Conservation (phyloP, 345 rosid species). For the Hibiscus tridactylites region DNA sequence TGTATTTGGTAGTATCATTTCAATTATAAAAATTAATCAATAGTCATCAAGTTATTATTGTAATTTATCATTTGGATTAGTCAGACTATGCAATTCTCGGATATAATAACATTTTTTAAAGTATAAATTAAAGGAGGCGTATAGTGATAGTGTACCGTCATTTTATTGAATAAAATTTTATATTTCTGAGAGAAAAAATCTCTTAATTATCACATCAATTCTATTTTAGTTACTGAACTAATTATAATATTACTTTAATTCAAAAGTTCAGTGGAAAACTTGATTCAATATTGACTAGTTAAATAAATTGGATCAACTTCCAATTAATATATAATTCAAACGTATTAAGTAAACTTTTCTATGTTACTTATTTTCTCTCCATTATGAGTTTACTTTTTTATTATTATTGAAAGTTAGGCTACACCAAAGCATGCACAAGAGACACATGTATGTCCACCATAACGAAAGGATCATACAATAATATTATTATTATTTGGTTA, state of each 20-base stretch:
- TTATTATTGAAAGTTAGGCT: not conserved
- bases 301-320: not conserved
- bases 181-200: not conserved
- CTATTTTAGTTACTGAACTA: no score
- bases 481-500: not conserved
- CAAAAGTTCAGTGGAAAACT: not conserved
- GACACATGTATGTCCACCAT: not conserved
- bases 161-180: no score
- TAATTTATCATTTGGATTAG: no score
- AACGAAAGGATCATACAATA: not conserved
- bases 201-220: no score
- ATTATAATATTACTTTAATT: no score
- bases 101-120: no score
- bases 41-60: no score
- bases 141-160: no score
- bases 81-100: no score
- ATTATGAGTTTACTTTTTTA: not conserved
- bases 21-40: no score
- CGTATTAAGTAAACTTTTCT: not conserved
- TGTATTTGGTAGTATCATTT: no score
- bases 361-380: not conserved
- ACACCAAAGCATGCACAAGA: not conserved
- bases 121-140: no score
- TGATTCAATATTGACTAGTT: not conserved
- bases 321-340: not conserved